These are phyloP conservation scores for Dryadomyces quercus-mongolicae DNA, from an alignment of 2,329 filamentous ascomycete genomes.

Conservation along the genomic window DNA sequence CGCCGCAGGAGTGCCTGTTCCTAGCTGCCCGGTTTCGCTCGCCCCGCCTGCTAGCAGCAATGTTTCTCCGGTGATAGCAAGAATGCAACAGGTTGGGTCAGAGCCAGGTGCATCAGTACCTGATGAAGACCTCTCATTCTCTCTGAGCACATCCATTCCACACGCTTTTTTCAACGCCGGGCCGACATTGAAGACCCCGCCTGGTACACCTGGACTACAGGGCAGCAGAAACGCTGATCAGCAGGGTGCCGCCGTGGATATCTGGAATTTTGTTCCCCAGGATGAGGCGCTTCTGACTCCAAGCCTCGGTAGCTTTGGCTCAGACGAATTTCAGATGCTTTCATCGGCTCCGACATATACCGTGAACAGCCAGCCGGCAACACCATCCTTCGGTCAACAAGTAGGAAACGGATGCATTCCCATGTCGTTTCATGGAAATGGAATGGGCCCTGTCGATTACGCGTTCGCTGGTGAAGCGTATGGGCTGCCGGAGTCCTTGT, in stretches of 20 bases:
- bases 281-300: constrained; percentile 40
- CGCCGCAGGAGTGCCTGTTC: not conserved
- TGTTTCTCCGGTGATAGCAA: not conserved
- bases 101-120: not conserved
- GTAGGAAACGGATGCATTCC: constrained; percentile 29
- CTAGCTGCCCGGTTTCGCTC: constrained; percentile 24
- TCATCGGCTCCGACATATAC: constrained; percentile 32
- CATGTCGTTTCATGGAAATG: constrained; percentile 15
- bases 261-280: constrained; percentile 23
- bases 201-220: constrained; percentile 7
- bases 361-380: constrained; percentile 34
- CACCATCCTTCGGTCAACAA: constrained; percentile 33
- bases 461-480: constrained; percentile 37
- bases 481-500: constrained; percentile 20
- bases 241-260: not conserved
- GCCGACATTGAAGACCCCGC: constrained; percentile 6
- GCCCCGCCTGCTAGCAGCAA: not conserved
- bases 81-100: not conserved
- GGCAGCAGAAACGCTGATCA: not conserved
- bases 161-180: constrained; percentile 2
- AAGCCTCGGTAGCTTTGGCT: constrained; percentile 30
- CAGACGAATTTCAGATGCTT: constrained; percentile 29
- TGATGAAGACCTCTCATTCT: constrained; percentile 4
- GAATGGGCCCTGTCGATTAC: constrained; percentile 31
- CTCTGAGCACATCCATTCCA: not conserved